Evolutionary conservation across 306 rosid species (phyloP).

Genomic region (Acacia acuminata): DNA sequence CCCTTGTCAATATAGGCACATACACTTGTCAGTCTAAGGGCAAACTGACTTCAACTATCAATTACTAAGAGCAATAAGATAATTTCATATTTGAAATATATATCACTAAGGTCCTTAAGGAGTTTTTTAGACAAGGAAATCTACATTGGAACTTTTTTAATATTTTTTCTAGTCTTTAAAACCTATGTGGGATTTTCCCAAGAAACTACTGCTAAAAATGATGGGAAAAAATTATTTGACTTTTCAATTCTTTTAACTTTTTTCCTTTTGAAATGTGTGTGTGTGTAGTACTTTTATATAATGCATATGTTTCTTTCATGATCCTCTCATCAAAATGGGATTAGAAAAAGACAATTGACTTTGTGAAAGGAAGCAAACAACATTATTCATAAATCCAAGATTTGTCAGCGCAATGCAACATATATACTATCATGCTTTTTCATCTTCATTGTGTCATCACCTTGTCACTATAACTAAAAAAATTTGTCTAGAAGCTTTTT

Average conservation of each 20-base stretch:
- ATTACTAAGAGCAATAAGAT: no score
- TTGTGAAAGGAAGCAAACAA: not conserved
- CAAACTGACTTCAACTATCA: no score
- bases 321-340: not conserved
- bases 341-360: constrained; percentile 4
- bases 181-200: no score
- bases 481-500: not conserved
- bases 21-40: no score
- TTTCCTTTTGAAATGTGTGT: not conserved
- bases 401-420: not conserved
- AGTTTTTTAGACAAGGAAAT: no score
- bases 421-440: no score
- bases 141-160: no score
- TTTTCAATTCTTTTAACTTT: not conserved
- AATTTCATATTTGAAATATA: no score
- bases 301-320: not conserved
- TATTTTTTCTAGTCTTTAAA: no score
- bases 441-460: constrained; percentile 3
- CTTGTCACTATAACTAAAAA: not conserved
- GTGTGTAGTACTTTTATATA: not conserved
- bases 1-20: no score
- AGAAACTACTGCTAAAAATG: not conserved
- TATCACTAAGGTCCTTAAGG: no score
- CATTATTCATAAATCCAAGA: not conserved
- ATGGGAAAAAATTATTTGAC: not conserved